Evolutionary conservation across 2,329 filamentous ascomycete genomes (phyloP).

Genomic region (Cercospora citrullina): DNA sequence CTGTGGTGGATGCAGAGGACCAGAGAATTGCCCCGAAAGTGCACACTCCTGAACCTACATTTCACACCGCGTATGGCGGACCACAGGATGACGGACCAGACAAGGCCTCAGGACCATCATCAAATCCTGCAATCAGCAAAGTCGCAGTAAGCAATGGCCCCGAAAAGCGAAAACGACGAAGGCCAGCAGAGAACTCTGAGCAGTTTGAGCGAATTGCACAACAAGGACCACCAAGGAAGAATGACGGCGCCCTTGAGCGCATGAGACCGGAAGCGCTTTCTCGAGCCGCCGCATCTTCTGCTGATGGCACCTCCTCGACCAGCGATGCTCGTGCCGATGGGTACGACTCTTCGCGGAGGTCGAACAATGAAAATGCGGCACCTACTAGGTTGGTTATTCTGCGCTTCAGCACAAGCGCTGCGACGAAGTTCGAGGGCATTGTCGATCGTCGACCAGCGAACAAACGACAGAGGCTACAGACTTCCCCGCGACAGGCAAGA

Average conservation of each 20-base stretch:
- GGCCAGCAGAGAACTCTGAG: neutral
- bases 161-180: neutral
- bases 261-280: neutral
- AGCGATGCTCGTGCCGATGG: neutral
- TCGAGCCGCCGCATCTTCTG: neutral
- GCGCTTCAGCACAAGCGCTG: neutral
- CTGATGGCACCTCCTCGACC: neutral
- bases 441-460: neutral
- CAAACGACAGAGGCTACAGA: neutral
- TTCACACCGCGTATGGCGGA: no score
- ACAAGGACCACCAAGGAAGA: neutral
- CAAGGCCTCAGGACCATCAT: neutral
- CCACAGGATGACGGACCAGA: neutral
- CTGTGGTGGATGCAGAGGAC: neutral
- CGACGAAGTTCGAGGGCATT: neutral
- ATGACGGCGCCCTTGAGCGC: neutral
- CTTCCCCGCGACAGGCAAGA: neutral
- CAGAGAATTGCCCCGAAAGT: no score
- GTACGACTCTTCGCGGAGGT: neutral
- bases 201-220: neutral
- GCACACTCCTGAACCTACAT: no score
- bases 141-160: neutral
- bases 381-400: neutral
- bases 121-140: neutral
- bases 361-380: neutral